phyloP scores from a whole-genome alignment of 2,329 filamentous ascomycete species.

The Coniochaeta sp. region DNA sequence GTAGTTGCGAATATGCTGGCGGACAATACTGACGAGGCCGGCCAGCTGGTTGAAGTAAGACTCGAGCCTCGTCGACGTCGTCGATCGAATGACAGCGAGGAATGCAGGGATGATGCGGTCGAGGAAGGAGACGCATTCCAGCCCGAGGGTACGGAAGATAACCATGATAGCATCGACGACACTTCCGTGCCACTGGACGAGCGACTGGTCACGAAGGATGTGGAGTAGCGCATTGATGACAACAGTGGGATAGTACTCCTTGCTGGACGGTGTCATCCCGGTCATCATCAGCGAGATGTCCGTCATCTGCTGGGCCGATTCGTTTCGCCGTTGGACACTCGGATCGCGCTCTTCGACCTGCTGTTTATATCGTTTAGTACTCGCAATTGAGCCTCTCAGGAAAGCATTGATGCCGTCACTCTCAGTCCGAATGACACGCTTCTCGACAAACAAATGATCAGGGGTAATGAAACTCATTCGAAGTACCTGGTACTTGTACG shows the following conservation, averaged over 20 bases:
- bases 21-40: slow-evolving; percentile 86
- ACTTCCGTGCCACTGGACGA: slow-evolving; percentile 83
- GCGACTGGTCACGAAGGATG: slow-evolving; percentile 82
- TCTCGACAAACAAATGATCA: slow-evolving; percentile 6
- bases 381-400: slow-evolving; percentile 1
- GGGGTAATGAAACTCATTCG: slow-evolving; percentile 9
- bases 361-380: slow-evolving; percentile 21
- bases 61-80: slow-evolving; percentile 70
- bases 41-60: slow-evolving; percentile 97
- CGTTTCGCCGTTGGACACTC: slow-evolving; percentile 63
- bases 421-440: not conserved
- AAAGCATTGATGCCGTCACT: not conserved
- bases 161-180: slow-evolving; percentile 98
- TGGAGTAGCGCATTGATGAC: slow-evolving; percentile 93
- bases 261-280: slow-evolving; percentile 88
- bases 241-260: slow-evolving; percentile 97
- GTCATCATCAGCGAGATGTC: slow-evolving; percentile 98
- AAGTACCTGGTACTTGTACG: slow-evolving; percentile 78
- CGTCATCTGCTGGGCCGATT: slow-evolving; percentile 62
- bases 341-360: slow-evolving; percentile 86
- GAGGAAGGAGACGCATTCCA: slow-evolving; percentile 94
- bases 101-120: slow-evolving; percentile 93
- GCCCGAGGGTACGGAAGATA: slow-evolving; percentile 90
- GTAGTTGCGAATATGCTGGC: slow-evolving; percentile 91
- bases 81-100: slow-evolving; percentile 77